These are phyloP conservation scores for Poteriospumella lacustris DNA, from an alignment of 108 stramenopile species.

Conservation along the genomic window DNA sequence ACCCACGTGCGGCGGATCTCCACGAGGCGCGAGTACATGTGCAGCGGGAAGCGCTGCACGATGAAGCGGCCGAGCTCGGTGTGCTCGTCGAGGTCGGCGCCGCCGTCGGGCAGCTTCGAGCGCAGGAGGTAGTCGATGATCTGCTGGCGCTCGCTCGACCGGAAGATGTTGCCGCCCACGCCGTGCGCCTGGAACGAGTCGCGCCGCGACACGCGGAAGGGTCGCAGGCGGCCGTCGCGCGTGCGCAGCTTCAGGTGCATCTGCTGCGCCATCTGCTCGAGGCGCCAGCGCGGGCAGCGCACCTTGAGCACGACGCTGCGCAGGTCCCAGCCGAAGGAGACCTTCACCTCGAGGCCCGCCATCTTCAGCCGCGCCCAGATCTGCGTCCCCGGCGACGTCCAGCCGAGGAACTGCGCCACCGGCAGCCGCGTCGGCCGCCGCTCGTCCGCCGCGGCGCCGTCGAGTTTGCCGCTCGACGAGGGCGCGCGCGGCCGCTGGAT, in stretches of 20 bases:
- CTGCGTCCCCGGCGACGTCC: conserved; percentile 70
- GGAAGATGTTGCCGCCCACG: conserved; percentile 61
- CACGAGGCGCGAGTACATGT: conserved; percentile 70
- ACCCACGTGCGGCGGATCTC: conserved; percentile 66
- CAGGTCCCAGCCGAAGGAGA: conserved; percentile 64
- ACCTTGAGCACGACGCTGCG: conserved; percentile 73
- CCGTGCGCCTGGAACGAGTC: conserved; percentile 52
- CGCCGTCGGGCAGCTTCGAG: conserved; percentile 74
- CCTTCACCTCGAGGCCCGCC: conserved; percentile 78
- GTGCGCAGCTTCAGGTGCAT: conserved; percentile 71
- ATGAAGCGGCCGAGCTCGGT: conserved; percentile 69
- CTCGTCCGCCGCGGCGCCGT: too few relatives aligned
- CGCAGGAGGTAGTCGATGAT: conserved; percentile 84
- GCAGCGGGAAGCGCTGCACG: conserved; percentile 68
- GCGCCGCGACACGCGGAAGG: conserved; percentile 65
- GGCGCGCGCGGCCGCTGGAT: too few relatives aligned
- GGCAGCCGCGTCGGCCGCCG: too few relatives aligned
- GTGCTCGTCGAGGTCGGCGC: conserved; percentile 71
- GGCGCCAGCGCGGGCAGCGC: conserved; percentile 21
- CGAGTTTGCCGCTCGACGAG: too few relatives aligned
- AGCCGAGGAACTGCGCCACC: conserved; percentile 61
- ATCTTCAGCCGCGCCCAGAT: conserved; percentile 80
- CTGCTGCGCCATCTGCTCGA: conserved; percentile 73
- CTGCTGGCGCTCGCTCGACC: conserved; percentile 58
- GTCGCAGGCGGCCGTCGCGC: conserved; percentile 62